phyloP scores from a whole-genome alignment of 2,329 filamentous ascomycete genomes.

The Thyridium curvatum region DNA sequence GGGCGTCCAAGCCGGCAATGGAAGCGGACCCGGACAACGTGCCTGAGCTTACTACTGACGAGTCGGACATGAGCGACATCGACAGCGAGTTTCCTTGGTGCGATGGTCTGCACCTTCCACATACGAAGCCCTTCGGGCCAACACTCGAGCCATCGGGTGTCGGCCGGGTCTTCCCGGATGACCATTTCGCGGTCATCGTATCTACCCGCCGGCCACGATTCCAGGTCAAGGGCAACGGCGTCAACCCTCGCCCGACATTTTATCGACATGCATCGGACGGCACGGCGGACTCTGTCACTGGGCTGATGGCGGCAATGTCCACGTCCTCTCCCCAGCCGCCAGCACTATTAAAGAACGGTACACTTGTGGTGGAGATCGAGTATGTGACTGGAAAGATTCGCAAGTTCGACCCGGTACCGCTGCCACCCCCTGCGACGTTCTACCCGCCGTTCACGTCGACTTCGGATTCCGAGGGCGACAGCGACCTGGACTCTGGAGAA shows the following conservation, averaged over 20 bases:
- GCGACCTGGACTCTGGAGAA: slow-evolving; percentile 20
- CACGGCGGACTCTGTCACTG: slow-evolving; percentile 32
- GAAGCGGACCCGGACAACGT: slow-evolving; percentile 16
- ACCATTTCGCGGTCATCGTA: slow-evolving; percentile 55
- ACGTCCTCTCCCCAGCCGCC: slow-evolving; percentile 26
- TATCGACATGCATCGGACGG: slow-evolving; percentile 14
- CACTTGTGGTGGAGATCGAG: slow-evolving; percentile 29
- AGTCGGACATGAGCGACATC: slow-evolving; percentile 28
- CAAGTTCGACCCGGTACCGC: slow-evolving; percentile 36
- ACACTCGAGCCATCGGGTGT: slow-evolving; percentile 53
- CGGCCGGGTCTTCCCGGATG: slow-evolving; percentile 54
- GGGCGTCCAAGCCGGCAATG: slow-evolving; percentile 8
- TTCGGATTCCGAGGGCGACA: slow-evolving; percentile 14
- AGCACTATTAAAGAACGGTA: not conserved
- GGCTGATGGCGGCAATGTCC: slow-evolving; percentile 33
- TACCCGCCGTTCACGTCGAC: slow-evolving; percentile 40
- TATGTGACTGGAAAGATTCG: slow-evolving; percentile 37
- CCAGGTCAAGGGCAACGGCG: not conserved
- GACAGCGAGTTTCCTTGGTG: slow-evolving; percentile 43
- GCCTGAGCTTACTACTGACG: slow-evolving; percentile 22
- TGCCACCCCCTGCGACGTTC: slow-evolving; percentile 48
- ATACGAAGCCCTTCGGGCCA: slow-evolving; percentile 36
- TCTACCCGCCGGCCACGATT: slow-evolving; percentile 36
- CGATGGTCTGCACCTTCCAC: slow-evolving; percentile 29
- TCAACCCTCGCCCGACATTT: slow-evolving; percentile 5